A percentile compares a stretch with the other conserved stretches of the same genome.
Conservation (phyloP, 768 basidiomycete genomes). For the Tulasnella calospora region DNA sequence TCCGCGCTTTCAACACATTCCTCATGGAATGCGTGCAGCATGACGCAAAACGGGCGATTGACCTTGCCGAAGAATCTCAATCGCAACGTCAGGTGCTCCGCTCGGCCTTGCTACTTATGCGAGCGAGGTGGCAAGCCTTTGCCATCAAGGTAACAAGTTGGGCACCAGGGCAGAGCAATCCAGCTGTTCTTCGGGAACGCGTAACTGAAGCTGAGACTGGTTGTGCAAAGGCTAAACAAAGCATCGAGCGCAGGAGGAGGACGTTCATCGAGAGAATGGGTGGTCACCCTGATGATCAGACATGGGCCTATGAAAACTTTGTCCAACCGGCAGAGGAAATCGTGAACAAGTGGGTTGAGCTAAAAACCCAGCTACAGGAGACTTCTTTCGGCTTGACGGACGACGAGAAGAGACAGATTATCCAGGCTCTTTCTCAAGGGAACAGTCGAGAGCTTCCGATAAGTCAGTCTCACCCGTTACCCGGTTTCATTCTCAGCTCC, state of each 20-base stretch:
- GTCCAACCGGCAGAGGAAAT: conserved; percentile 38
- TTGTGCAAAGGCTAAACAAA: neutral
- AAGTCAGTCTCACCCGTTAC: neutral
- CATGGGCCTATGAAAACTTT: conserved; percentile 49
- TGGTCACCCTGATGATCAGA: conserved; percentile 29
- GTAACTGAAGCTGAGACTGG: neutral
- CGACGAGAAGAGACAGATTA: conserved; percentile 50
- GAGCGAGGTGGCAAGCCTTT: conserved; percentile 48
- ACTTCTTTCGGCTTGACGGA: conserved; percentile 52
- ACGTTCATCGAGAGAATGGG: conserved; percentile 29
- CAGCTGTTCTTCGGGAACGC: neutral
- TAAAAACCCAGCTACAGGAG: conserved; percentile 43
- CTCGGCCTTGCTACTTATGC: conserved; percentile 44
- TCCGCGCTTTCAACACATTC: conserved; percentile 42
- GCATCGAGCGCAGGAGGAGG: conserved; percentile 21
- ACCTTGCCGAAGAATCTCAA: conserved; percentile 47
- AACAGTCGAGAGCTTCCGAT: neutral
- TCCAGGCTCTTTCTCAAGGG: conserved; percentile 43
- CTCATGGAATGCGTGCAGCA: conserved; percentile 44
- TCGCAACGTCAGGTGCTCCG: conserved; percentile 51
- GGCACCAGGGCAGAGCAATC: conserved; percentile 25
- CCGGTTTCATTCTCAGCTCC: neutral
- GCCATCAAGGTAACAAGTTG: conserved; percentile 30
- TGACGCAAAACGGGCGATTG: conserved; percentile 47
- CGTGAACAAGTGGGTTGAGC: conserved; percentile 45